These are phyloP conservation scores for Nannochloropsis gaditana DNA, from an alignment of 108 stramenopile species.

Conservation along the genomic window DNA sequence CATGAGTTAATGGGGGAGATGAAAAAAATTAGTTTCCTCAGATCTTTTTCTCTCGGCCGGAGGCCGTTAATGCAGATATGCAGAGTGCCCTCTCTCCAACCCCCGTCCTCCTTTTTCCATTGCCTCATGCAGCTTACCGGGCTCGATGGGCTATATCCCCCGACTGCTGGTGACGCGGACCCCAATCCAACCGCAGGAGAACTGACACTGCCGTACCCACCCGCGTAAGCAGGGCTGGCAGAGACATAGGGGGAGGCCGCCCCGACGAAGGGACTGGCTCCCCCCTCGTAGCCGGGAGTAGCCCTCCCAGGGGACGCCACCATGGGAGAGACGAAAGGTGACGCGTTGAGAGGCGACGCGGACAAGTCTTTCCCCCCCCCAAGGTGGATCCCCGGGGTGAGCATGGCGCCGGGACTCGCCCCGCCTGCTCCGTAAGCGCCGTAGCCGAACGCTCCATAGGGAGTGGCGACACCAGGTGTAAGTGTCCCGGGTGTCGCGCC, in stretches of 20 bases:
- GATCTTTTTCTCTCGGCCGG: too few species aligned
- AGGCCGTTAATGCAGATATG: too few species aligned
- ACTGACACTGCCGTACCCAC: background rate
- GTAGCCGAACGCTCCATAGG: constrained; percentile 22
- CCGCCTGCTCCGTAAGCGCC: constrained; percentile 25
- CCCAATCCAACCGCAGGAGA: background rate
- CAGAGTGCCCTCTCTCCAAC: too few species aligned
- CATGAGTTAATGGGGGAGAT: too few species aligned
- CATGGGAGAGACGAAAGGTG: constrained; percentile 62
- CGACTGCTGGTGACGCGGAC: background rate
- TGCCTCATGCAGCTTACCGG: background rate
- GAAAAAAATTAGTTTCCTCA: too few species aligned
- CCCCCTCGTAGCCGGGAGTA: background rate
- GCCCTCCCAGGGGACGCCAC: background rate
- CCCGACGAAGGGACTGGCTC: background rate
- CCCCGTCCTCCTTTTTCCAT: too few species aligned
- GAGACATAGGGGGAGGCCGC: background rate
- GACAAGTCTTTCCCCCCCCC: background rate
- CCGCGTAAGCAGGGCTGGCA: constrained; percentile 19
- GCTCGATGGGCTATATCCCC: constrained; percentile 14
- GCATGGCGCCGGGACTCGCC: constrained; percentile 22
- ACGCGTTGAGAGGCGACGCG: constrained; percentile 21
- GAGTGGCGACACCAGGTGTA: constrained; percentile 25
- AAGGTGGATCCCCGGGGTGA: background rate
- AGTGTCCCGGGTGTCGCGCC: constrained; percentile 18